These are phyloP conservation scores for Eutypa lata DNA, from an alignment of 2,329 filamentous ascomycete species.

Conservation along the genomic window DNA sequence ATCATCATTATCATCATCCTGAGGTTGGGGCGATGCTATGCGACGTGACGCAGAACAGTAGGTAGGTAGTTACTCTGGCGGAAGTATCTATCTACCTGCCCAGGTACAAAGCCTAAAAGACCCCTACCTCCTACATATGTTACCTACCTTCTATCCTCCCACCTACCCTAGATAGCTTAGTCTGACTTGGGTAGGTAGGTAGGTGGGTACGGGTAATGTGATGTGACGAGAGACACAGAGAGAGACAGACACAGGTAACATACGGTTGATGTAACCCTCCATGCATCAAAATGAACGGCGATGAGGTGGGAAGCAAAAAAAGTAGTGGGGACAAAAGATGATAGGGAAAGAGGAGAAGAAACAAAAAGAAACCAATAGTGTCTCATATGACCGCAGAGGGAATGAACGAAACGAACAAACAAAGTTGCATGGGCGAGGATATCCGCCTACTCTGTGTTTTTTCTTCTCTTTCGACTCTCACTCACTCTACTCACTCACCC, in stretches of 20 bases:
- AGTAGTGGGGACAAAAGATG: background rate
- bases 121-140: too few species aligned
- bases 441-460: background rate
- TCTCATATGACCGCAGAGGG: background rate
- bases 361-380: background rate
- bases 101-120: background rate
- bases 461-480: background rate
- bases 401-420: background rate
- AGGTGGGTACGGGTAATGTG: background rate
- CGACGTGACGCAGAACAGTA: background rate
- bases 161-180: too few species aligned
- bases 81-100: background rate
- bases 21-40: background rate
- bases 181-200: background rate
- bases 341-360: background rate
- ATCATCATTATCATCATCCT: background rate
- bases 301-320: background rate
- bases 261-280: background rate
- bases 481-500: background rate
- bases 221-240: background rate
- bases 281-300: background rate
- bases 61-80: too few species aligned
- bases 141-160: too few species aligned
- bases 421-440: background rate
- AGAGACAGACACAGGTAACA: background rate